Evolutionary conservation across 2,329 filamentous ascomycete species (phyloP).

Genomic region (Sarocladiaceae sp.): DNA sequence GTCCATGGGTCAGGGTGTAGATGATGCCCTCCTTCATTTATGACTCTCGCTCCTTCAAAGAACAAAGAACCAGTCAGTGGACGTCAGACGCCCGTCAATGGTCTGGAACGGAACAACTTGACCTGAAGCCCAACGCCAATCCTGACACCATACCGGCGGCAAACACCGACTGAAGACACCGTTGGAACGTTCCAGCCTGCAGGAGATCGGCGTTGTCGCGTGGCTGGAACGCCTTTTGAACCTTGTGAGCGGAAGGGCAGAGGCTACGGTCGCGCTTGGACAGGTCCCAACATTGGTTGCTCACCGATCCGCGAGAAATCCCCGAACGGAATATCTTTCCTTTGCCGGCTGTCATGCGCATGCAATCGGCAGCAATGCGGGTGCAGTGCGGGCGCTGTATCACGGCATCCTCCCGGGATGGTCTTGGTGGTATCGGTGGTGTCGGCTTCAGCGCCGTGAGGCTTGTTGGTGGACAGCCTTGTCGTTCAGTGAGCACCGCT

Average conservation of each 20-base stretch:
- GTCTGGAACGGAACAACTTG: too few species aligned
- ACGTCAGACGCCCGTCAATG: too few species aligned
- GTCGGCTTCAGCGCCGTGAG: slow-evolving; percentile 2
- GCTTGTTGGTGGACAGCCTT: neutral
- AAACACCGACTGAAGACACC: too few species aligned
- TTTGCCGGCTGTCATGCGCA: too few species aligned
- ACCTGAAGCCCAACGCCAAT: too few species aligned
- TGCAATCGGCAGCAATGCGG: neutral
- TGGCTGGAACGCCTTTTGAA: neutral
- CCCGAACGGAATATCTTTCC: neutral
- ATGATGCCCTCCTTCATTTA: neutral
- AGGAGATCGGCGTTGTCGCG: slow-evolving; percentile 1
- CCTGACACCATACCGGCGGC: too few species aligned
- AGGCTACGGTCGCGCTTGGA: neutral
- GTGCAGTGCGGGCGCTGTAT: neutral
- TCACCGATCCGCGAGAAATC: slow-evolving; percentile 6
- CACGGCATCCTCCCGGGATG: slow-evolving; percentile 2
- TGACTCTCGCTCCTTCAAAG: too few species aligned
- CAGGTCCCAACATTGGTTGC: too few species aligned
- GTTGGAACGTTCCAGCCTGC: neutral
- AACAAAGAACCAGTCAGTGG: too few species aligned
- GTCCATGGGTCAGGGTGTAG: neutral
- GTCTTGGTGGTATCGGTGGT: neutral
- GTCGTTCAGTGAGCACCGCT: neutral
- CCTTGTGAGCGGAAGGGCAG: neutral